A percentile compares a stretch with the other conserved stretches of the same genome.
These are phyloP conservation scores for Dioscorea zingiberensis DNA, from an alignment of 106 monocot species.

Conservation along the genomic window DNA sequence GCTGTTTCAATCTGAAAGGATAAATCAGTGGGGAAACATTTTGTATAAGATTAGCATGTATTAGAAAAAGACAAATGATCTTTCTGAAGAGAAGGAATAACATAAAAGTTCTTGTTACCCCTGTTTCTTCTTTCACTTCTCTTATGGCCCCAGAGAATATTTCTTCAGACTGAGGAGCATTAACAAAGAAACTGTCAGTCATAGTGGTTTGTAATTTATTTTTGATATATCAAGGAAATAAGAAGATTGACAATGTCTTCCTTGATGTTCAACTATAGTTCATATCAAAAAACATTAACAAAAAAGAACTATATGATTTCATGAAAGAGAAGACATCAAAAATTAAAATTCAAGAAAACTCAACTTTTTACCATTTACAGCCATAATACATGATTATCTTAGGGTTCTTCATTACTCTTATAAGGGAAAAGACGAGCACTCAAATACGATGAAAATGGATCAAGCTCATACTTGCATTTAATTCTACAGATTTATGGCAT, in stretches of 20 bases:
- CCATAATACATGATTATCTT: not conserved
- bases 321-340: not conserved
- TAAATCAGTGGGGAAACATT: not conserved
- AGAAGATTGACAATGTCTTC: too few species aligned
- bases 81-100: not conserved
- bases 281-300: not conserved
- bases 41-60: not conserved
- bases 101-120: conserved; percentile 28
- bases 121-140: conserved; percentile 87
- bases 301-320: not conserved
- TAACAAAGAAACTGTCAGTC: not conserved
- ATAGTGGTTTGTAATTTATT: too few species aligned
- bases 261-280: not conserved
- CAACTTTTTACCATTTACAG: too few species aligned
- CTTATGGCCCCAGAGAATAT: conserved; percentile 62
- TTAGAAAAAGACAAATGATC: not conserved
- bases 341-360: too few species aligned
- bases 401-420: too few species aligned
- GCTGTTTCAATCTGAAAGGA: conserved; percentile 63
- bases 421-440: not conserved
- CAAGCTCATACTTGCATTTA: not conserved
- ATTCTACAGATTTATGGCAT: not conserved
- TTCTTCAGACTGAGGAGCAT: conserved; percentile 53
- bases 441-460: not conserved
- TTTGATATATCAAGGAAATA: too few species aligned